Base-by-base conservation (phyloP, 2,329 filamentous ascomycete genomes). In the Orbilia ellipsospora region DNA sequence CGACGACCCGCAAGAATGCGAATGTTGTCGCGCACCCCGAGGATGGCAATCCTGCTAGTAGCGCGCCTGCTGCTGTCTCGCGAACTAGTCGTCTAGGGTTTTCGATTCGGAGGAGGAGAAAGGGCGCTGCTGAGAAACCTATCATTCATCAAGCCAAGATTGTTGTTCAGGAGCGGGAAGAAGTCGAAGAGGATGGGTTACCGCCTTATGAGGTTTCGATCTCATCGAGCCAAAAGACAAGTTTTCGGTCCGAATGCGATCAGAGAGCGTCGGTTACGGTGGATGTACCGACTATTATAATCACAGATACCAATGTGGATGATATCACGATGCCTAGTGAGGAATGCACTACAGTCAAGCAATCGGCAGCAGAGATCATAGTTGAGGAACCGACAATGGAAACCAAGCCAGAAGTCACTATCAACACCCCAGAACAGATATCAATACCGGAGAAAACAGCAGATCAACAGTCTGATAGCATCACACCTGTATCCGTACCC, bases 61-160 rank as follows among this genome's bases (percentile, higher is more conserved):
- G 13, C 23, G 45, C 28, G 44, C 57, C 16, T 48, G 13, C 42
- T 16, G 10, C 5, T 36, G 10, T 10, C 13, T 7, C 63, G 13
- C 57, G 44, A 23, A 40, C 20, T 15, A 52, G 57, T 57, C 66
- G 66, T 16, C 48, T 56, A 12, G 60, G 28, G 42, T 70, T 62
- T 28, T 57, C 23, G 15, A n/a, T 51, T 4, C 40, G 57, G 31
- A 36, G 31, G 31, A 12, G 66, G 45, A 56, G 66, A 57, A 62
- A 48, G 23, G 57, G 31, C 2, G 16, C 26, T 16, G 57, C 66
- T 12, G 50, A 48, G 15, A 50, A 59, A 26, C 57, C 60, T 6
- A 51, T 70, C n/a, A 70, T 70, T n/a, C 66, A 70, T 13, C 66
- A 70, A 48, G 36, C 66, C 15, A 70, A 70, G 15, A 28, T 63